Percentiles rank a stretch among this genome's conserved stretches.
Evolutionary conservation across 2,329 filamentous ascomycete genomes (phyloP).

Genomic region (Neopestalotiopsis sp.): DNA sequence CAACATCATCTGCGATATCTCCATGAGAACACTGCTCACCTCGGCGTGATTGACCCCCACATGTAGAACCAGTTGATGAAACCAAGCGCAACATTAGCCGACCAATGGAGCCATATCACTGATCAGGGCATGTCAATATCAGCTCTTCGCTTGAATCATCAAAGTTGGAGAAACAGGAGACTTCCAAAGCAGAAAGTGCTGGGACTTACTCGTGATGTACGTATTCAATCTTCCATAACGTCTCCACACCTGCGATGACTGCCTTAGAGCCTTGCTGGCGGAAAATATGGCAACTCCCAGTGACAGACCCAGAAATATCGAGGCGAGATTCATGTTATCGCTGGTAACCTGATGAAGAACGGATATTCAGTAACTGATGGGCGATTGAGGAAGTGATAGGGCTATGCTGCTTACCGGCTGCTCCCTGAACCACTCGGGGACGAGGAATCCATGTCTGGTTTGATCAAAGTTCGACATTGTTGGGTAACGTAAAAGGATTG

Average conservation of each 20-base stretch:
- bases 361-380: not conserved
- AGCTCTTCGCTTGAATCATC: not conserved
- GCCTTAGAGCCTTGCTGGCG: slow-evolving; percentile 33
- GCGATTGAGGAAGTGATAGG: not conserved
- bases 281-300: slow-evolving; percentile 35
- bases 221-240: slow-evolving; percentile 30
- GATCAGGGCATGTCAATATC: not conserved
- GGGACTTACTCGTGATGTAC: slow-evolving; percentile 31
- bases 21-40: slow-evolving; percentile 24
- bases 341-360: not conserved
- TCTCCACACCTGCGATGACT: slow-evolving; percentile 28
- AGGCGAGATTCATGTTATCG: slow-evolving; percentile 32
- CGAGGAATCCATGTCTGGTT: slow-evolving; percentile 11
- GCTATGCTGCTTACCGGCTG: slow-evolving; percentile 9
- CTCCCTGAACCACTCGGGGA: slow-evolving; percentile 15
- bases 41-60: slow-evolving; percentile 30
- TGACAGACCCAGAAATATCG: slow-evolving; percentile 34
- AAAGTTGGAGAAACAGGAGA: not conserved
- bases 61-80: slow-evolving; percentile 36
- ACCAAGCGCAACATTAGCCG: slow-evolving; percentile 31
- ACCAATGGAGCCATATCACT: slow-evolving; percentile 39
- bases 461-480: slow-evolving; percentile 11
- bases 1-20: not conserved
- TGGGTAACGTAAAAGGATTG: not conserved
- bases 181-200: not conserved